Evolutionary conservation across 2,329 filamentous ascomycete genomes (phyloP), one percentile per base, ranked within the genome.

Genomic region (Davidsoniella virescens): DNA sequence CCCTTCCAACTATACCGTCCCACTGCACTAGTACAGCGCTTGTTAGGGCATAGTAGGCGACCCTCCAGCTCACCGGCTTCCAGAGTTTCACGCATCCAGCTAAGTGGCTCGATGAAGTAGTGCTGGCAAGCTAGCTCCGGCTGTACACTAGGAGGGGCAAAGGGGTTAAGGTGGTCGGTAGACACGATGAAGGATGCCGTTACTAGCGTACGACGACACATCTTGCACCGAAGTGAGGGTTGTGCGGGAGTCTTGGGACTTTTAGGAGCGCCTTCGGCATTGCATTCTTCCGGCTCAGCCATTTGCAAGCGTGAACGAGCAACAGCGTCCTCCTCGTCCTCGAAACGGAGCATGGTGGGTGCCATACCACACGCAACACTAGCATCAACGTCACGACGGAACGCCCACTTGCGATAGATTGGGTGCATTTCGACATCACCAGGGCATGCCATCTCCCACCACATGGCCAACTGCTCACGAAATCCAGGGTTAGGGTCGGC

Each of bases 1-100:
- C 92, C 92, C 63, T 93, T 87, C 92, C 92, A 98, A 48, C 90
- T 84, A 61, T 95, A 98, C 58, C 92, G 84, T 38, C 92, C 92
- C 44, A 96, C 78, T 48, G 86, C 87, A 39, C 84, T 79, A 44
- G 76, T 78, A 64, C 92, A 98, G 59, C 82, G 83, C 7, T 62
- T 53, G 57, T 81, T 84, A 8, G 92, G 90, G 60, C 92, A 98
- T 52, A 80, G 76, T 29, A 98, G 70, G 8, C 90, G 79, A 20
- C 92, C 92, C 54, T 88, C 85, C 20, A 96, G 71, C 54, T 81
- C 77, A 25, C 85, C 87, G 59, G 84, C 75, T 58, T 88, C 84
- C 2, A 98, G 76, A 59, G 82, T 80, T 1, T 80, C 70, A 5
- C 84, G 79, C 92, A 98, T 98, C 92, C 92, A 98, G 12, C 85